Conservation (phyloP, 1,284 basidiomycete species). For the Malassezia nana region DNA sequence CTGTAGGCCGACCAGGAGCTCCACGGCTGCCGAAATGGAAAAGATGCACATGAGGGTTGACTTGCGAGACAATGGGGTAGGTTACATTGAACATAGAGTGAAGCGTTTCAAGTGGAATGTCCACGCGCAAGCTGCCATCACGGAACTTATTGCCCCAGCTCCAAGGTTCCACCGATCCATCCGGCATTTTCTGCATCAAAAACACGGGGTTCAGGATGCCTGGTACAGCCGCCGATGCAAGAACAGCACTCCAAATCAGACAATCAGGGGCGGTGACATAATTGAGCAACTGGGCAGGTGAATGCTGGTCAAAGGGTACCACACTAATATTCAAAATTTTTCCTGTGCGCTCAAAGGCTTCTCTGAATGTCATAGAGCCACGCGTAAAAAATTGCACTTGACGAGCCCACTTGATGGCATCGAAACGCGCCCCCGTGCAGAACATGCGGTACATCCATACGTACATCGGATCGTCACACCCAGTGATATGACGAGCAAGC, state of each 20-base stretch:
- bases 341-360: slow-evolving; percentile 86
- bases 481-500: slow-evolving; percentile 70
- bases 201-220: slow-evolving; percentile 57
- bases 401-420: slow-evolving; percentile 74
- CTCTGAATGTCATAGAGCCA: slow-evolving; percentile 88
- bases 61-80: slow-evolving; percentile 87
- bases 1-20: slow-evolving; percentile 83
- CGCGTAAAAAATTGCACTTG: slow-evolving; percentile 73
- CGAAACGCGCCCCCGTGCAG: slow-evolving; percentile 84
- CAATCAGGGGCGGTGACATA: slow-evolving; percentile 88
- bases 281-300: slow-evolving; percentile 84
- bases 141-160: slow-evolving; percentile 63
- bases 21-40: slow-evolving; percentile 94
- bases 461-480: slow-evolving; percentile 64
- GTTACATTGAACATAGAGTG: slow-evolving; percentile 66
- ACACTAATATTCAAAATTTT: slow-evolving; percentile 84
- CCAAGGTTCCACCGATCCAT: slow-evolving; percentile 77
- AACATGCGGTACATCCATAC: slow-evolving; percentile 69
- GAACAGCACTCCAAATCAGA: slow-evolving; percentile 54
- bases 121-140: slow-evolving; percentile 55
- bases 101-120: slow-evolving; percentile 83
- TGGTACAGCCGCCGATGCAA: slow-evolving; percentile 45
- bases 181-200: slow-evolving; percentile 79
- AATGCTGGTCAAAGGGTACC: slow-evolving; percentile 80
- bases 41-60: slow-evolving; percentile 94